Evolutionary conservation across 2,329 filamentous ascomycete species (phyloP), one percentile per base, ranked within the genome.

Genomic region (Aspergillus sp.): DNA sequence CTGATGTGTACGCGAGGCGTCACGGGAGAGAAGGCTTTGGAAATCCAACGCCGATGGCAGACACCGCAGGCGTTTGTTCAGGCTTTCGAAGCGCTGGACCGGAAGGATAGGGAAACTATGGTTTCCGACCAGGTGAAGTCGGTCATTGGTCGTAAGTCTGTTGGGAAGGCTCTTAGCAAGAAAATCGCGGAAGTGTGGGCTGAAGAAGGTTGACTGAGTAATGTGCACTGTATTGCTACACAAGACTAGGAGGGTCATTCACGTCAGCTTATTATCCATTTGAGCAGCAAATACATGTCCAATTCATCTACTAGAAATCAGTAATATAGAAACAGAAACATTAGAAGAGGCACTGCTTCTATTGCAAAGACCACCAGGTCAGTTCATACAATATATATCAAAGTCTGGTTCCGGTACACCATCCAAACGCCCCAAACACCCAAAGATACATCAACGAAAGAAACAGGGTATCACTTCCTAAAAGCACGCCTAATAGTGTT

Each of bases 1-100:
- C 79, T 94, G 45, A 91, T 94, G 88, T 90, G 87, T 57, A 89
- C 82, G 1, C 81, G 81, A 50, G 87, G 88, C 1, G 77, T 94
- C 11, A 89, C 87, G 1, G 87, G 86, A 3, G 88, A 92, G 60
- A 89, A 88, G 62, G 89, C 89, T 0, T 70, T 92, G 4, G 88
- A 90, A 70, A 90, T 94, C 11, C 89, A 93, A 65, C 85, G 83
- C 59, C 74, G 79, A n/a, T 94, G 89, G 87, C 82, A 79, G 58
- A 93, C 89, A 2, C 89, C 89, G 0, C 76, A 81, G 53, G 82
- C 83, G 1, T 82, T 94, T 47, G 74, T 89, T n/a, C 82, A 85
- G 62, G 88, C 87, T 0, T 91, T 83, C 62, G 81, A 84, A 59
- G 70, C 69, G 1, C 82, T 83, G 46, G 62, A 62, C 8, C 53